Evolutionary conservation across 257 asterid species (phyloP).

Genomic region (Gardenia jasminoides): DNA sequence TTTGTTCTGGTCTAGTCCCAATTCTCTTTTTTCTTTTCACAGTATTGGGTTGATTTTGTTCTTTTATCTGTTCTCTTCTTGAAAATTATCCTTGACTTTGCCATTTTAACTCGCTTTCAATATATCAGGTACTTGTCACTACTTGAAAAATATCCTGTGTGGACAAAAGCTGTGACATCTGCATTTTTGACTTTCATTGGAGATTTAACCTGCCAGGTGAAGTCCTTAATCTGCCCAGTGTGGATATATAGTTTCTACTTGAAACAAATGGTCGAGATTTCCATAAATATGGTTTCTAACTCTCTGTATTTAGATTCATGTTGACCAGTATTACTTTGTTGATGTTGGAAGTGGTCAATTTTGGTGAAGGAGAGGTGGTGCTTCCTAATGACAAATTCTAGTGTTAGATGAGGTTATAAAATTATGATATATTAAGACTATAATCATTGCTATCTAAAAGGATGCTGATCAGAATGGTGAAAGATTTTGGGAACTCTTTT

Average conservation of each 20-base stretch:
- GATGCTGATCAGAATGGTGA: neutral
- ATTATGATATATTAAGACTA: neutral
- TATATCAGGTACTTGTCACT: constrained; percentile 79
- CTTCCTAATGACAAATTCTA: neutral
- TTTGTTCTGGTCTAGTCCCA: neutral
- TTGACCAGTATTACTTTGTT: too few relatives aligned
- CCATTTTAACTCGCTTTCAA: constrained; percentile 9
- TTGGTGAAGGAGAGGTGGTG: neutral
- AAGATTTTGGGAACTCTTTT: neutral
- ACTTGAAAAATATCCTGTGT: constrained; percentile 77
- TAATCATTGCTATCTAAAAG: neutral
- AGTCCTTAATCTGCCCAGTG: constrained; percentile 6
- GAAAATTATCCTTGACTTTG: neutral
- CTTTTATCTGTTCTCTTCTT: neutral
- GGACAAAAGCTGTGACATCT: constrained; percentile 81
- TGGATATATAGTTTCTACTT: constrained; percentile 18
- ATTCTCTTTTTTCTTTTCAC: neutral
- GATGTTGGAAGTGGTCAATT: neutral
- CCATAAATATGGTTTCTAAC: neutral
- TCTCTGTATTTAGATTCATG: neutral
- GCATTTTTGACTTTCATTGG: constrained; percentile 73
- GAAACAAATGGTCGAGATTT: neutral
- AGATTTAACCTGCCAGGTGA: constrained; percentile 89
- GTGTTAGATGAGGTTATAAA: neutral
- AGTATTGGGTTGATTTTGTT: neutral